Evolutionary conservation across 768 basidiomycete species (phyloP), one percentile per base, ranked within the genome.

Genomic region (Lactifluus volemus): DNA sequence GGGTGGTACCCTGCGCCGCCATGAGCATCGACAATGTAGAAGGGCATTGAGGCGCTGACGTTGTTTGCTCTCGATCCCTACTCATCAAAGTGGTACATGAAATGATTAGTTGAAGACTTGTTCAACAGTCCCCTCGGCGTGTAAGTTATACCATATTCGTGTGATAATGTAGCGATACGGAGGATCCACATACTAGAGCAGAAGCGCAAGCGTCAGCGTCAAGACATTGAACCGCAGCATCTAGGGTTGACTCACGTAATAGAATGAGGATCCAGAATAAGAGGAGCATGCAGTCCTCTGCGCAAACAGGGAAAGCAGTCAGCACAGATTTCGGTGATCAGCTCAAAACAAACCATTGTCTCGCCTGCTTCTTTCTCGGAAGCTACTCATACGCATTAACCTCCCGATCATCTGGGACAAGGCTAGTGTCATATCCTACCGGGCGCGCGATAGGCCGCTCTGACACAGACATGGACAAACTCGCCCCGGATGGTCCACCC

Each of bases 241-340:
- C 29, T 4, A n/a, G 0, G 1, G 34, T 47, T 29, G 10, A 83
- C 89, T 76, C 67, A 92, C 89, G 73, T 61, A 92, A 72, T 9
- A 93, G 76, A 68, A 92, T 89, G 17, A 91, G 90, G 67, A 93
- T 77, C 90, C 90, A 93, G 76, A 93, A 93, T 45, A 87, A 69
- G 38, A 89, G 68, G 49, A 93, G 80, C 90, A 93, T 93, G 45
- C 84, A 84, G 70, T 93, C 90, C 73, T 86, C 89, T 91, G 67
- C 34, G 15, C 9, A 4, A 60, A 63, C 42, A 29, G 15, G 25
- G 50, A 14, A 67, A 60, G 32, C 55, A 32, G 25, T 58, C 34
- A 42, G 14, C 21, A 8, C 9, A 4, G 14, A 17, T 4, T 21
- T 53, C 29, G 3, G 12, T 19, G 25, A 53, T 42, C 15, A 42